A percentile compares a stretch with the other conserved stretches of the same genome.
Conservation (phyloP, 257 asterid genomes). For the Jasminum sambac region DNA sequence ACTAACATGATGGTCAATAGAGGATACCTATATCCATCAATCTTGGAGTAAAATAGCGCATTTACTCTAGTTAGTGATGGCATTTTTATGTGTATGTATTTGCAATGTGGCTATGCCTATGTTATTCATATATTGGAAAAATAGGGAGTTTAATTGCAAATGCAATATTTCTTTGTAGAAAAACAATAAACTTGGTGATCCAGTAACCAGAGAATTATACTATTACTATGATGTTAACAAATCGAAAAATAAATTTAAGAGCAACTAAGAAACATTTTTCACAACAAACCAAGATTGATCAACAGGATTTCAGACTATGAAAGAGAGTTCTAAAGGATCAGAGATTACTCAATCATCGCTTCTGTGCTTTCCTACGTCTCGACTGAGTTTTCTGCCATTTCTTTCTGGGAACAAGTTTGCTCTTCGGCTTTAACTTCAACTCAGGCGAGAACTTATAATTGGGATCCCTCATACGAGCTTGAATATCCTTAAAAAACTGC, state of each 20-base stretch:
- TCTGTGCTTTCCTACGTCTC: slow-evolving; percentile 80
- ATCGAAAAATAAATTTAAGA: not conserved
- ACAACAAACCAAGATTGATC: not conserved
- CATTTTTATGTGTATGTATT: not conserved
- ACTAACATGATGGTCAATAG: slow-evolving; percentile 12
- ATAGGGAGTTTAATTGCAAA: not conserved
- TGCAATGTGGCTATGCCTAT: not conserved
- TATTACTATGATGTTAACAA: slow-evolving; percentile 1
- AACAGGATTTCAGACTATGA: not conserved
- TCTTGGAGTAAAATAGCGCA: slow-evolving; percentile 24
- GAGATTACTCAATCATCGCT: slow-evolving; percentile 44
- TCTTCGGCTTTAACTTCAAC: slow-evolving; percentile 82
- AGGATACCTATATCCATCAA: slow-evolving; percentile 28
- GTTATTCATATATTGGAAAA: slow-evolving; percentile 4
- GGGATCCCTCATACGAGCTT: slow-evolving; percentile 93
- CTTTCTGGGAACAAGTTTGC: slow-evolving; percentile 71
- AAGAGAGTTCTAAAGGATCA: slow-evolving; percentile 7
- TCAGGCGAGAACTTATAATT: slow-evolving; percentile 81
- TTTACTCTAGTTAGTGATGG: not conserved
- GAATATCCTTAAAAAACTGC: slow-evolving; percentile 85
- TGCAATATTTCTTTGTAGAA: not conserved
- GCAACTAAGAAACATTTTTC: not conserved
- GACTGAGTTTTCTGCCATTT: slow-evolving; percentile 85
- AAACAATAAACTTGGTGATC: not conserved
- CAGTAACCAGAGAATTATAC: not conserved